Conservation (phyloP, 2,329 filamentous ascomycete genomes). For the Aureobasidium sp. region DNA sequence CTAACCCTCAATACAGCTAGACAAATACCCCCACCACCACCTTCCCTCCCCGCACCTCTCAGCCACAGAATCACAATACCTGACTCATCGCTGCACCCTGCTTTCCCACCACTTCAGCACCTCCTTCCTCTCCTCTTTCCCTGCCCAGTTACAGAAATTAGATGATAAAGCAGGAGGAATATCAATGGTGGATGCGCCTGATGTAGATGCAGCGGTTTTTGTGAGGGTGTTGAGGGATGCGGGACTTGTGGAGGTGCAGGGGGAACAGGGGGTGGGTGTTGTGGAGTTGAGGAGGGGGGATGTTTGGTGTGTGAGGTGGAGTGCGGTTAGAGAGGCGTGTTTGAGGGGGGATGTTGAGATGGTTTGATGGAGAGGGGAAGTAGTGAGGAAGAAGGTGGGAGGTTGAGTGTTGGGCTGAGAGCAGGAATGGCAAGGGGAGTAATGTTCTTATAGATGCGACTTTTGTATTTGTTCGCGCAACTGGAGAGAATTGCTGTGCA, state of each 20-base stretch:
- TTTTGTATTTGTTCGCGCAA: too few species aligned
- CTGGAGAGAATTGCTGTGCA: not conserved
- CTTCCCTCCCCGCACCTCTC: conserved; percentile 51
- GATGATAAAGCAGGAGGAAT: conserved; percentile 87
- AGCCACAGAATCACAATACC: conserved; percentile 68
- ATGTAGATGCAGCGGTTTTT: conserved; percentile 77
- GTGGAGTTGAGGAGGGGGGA: conserved; percentile 41
- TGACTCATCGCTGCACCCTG: conserved; percentile 74
- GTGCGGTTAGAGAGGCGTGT: conserved; percentile 53
- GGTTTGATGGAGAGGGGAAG: conserved; percentile 24
- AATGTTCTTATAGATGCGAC: too few species aligned
- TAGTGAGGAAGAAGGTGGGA: too few species aligned
- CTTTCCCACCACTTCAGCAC: conserved; percentile 76
- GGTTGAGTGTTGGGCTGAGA: too few species aligned
- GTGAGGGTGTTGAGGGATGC: conserved; percentile 60
- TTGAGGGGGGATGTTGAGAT: conserved; percentile 66
- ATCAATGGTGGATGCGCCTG: conserved; percentile 86
- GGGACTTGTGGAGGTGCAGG: conserved; percentile 48
- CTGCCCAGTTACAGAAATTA: conserved; percentile 66
- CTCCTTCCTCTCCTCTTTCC: conserved; percentile 79
- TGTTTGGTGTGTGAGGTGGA: conserved; percentile 52
- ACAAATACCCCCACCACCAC: conserved; percentile 68
- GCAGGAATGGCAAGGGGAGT: too few species aligned
- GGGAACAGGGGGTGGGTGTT: conserved; percentile 44
- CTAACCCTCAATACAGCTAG: conserved; percentile 48